Evolutionary conservation across 2,329 filamentous ascomycete species (phyloP), one percentile per base, ranked within the genome.

Genomic region (Aspergillus candidus): DNA sequence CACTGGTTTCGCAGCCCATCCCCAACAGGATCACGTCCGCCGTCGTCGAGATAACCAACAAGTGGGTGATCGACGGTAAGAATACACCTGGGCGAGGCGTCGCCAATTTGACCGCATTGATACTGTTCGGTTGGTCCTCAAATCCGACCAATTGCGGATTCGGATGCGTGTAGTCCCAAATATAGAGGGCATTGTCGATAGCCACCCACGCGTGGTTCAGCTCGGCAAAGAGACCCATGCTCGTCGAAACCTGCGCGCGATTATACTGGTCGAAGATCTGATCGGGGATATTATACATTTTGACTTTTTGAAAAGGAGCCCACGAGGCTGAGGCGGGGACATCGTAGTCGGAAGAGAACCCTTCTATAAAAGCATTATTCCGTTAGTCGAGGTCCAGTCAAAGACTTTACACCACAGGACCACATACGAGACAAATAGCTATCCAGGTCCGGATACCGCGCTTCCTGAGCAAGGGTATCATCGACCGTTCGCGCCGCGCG

Each of bases 141-240:
- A 87, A 96, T 13, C 91, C 91, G 53, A 95, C 85, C 34, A 96
- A 75, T 62, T 95, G 87, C 4, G 91, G 88, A 55, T 91, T 88
- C n/a, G 87, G 82, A 62, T 88, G 80, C 6, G 89, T 95, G 66
- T 96, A 98, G 68, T 98, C 91, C 94, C 94, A 98, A 12, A 98
- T 76, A 63, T 96, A 98, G 35, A 98, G 75, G 50, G 88, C 87
- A 70, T 94, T 96, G 71, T 98, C 93, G 62, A 98, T 93, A 17
- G 87, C 82, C 43, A 95, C 86, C 86, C 90, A 98, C 27, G 91
- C 93, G 67, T 97, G 89, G 59, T 91, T 90, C 59, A 98, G 78
- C 67, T 94, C 87, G 13, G 93, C 87, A 66, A 98, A 97, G 30
- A 98, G 74, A 8, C 94, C 94, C 86, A 98, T 94, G 59, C 82